Percentiles rank a stretch among this genome's conserved stretches.
These are phyloP conservation scores for Elaeis oleifera DNA, from an alignment of 202 grass and related monocot species.

Conservation along the genomic window DNA sequence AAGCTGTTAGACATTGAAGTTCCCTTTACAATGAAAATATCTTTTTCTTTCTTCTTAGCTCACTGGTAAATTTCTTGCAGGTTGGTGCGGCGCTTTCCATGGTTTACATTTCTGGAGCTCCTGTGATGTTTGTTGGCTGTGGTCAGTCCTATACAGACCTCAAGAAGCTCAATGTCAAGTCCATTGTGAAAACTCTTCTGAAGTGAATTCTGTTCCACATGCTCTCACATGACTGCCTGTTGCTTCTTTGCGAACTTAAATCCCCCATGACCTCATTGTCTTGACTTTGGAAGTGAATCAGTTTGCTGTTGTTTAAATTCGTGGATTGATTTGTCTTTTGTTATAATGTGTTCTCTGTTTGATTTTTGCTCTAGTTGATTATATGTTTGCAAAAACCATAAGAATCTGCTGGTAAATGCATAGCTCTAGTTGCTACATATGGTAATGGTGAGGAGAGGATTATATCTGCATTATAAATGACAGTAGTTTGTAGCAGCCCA, in stretches of 20 bases:
- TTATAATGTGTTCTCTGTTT: no score
- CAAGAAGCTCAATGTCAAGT: constrained; percentile 92
- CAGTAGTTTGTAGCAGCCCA: no score
- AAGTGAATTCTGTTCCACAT: constrained; percentile 41
- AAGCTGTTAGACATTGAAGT: neutral
- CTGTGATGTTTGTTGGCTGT: constrained; percentile 85
- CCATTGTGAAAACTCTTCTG: constrained; percentile 91
- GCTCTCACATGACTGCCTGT: constrained; percentile 7
- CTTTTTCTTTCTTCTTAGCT: neutral
- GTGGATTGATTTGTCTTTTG: no score
- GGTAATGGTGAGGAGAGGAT: no score
- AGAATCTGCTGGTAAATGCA: no score
- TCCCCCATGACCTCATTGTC: constrained; percentile 60
- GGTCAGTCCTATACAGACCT: constrained; percentile 91
- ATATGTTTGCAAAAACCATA: no score
- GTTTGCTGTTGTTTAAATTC: no score
- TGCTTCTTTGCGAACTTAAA: constrained; percentile 20
- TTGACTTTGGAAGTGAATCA: constrained; percentile 26
- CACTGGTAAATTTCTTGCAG: constrained; percentile 22
- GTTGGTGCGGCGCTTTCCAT: constrained; percentile 79
- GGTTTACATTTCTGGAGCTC: constrained; percentile 93
- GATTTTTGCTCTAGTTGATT: no score
- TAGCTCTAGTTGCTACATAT: no score
- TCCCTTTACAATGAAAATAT: neutral
- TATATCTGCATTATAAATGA: no score